A percentile compares a stretch with the other conserved stretches of the same genome.
phyloP scores from a whole-genome alignment of 2,329 filamentous ascomycete species.

The Xylariaceae sp. region DNA sequence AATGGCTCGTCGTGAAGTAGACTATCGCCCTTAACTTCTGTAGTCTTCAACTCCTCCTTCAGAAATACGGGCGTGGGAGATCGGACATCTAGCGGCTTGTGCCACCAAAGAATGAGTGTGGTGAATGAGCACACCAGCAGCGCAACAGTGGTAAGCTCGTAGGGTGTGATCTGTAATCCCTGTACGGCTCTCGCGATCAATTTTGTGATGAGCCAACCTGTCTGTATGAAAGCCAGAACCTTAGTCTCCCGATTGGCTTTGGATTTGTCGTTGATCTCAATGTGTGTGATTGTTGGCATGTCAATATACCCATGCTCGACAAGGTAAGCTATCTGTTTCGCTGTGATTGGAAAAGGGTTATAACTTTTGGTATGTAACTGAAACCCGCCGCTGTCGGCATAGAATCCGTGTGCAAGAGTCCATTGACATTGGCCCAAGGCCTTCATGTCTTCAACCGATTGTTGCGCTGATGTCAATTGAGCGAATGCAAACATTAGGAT shows the following conservation, averaged over 20 bases:
- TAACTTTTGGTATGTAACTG: neutral
- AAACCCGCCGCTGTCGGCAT: slow-evolving; percentile 12
- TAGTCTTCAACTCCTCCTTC: neutral
- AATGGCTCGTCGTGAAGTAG: neutral
- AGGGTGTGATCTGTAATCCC: slow-evolving; percentile 5
- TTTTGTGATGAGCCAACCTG: slow-evolving; percentile 7
- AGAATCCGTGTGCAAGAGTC: slow-evolving; percentile 10
- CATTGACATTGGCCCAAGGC: neutral
- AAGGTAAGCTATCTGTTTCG: slow-evolving; percentile 8
- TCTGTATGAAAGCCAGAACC: slow-evolving; percentile 6
- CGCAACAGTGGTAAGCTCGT: slow-evolving; percentile 8
- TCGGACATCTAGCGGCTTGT: slow-evolving; percentile 11
- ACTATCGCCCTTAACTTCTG: neutral
- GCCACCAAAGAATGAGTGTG: slow-evolving; percentile 8
- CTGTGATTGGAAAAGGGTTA: slow-evolving; percentile 7
- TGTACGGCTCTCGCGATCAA: slow-evolving; percentile 4
- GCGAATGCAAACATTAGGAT: slow-evolving; percentile 8
- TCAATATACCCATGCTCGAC: slow-evolving; percentile 4
- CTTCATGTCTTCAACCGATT: slow-evolving; percentile 10
- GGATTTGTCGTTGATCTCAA: slow-evolving; percentile 10
- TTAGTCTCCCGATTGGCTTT: slow-evolving; percentile 8
- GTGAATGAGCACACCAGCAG: slow-evolving; percentile 7
- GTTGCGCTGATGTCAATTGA: slow-evolving; percentile 4
- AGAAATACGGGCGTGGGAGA: slow-evolving; percentile 1
- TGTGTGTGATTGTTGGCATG: slow-evolving; percentile 5